Evolutionary conservation across 345 rosid species (phyloP).

Genomic region (Eutrema heterophyllum): DNA sequence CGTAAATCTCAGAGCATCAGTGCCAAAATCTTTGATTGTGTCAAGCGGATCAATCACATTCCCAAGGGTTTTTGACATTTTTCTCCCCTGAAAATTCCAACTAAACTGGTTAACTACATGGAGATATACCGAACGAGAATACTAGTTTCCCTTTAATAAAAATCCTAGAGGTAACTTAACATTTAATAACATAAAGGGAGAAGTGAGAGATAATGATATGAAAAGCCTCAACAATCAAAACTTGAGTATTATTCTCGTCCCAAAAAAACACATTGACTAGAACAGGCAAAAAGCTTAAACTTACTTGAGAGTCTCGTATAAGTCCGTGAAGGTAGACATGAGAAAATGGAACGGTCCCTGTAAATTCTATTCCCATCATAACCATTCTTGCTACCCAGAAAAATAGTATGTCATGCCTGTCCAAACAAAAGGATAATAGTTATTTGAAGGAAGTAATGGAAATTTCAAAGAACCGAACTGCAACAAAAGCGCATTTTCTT

Average conservation of each 20-base stretch:
- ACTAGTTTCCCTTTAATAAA: not conserved
- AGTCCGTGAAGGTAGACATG: constrained; percentile 93
- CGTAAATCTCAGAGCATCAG: constrained; percentile 91
- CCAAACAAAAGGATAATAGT: constrained; percentile 32
- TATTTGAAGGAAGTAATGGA: not conserved
- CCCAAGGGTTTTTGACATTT: constrained; percentile 93
- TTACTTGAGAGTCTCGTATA: constrained; percentile 87
- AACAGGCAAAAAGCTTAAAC: constrained; percentile 8
- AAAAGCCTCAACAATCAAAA: not conserved
- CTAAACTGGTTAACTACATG: not conserved
- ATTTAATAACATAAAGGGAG: not conserved
- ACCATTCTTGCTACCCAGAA: constrained; percentile 99
- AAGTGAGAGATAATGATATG: not conserved
- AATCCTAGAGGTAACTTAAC: not conserved
- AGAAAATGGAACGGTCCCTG: constrained; percentile 89
- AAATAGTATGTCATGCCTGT: constrained; percentile 98
- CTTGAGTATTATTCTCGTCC: not conserved
- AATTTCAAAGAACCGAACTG: not conserved
- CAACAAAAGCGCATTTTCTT: constrained; percentile 3
- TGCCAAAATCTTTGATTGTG: constrained; percentile 88
- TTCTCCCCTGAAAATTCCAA: constrained; percentile 65
- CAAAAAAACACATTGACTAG: not conserved
- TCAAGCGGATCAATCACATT: constrained; percentile 92
- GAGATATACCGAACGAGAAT: constrained; percentile 7
- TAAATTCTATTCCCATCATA: constrained; percentile 98